Conservation (phyloP, 805 yeast species). For the Candida ortonii region DNA sequence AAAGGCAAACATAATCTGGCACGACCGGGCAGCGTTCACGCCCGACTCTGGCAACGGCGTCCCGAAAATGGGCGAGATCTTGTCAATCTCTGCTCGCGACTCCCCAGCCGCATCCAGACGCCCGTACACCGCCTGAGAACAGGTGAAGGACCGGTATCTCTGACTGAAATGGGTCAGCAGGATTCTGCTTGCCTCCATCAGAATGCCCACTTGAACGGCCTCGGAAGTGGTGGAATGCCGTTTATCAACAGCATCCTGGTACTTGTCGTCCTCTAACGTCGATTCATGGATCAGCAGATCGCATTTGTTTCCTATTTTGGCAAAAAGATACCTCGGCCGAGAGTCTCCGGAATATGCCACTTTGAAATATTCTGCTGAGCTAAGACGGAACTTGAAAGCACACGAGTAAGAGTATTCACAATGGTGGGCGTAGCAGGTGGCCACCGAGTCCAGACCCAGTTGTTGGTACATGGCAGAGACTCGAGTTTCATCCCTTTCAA, state of each 20-base stretch:
- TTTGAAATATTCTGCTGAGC: conserved; percentile 42
- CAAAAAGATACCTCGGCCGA: conserved; percentile 68
- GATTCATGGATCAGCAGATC: conserved; percentile 91
- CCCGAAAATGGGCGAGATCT: conserved; percentile 26
- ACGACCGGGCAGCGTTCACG: conserved; percentile 26
- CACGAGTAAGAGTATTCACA: conserved; percentile 80
- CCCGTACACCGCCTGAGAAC: conserved; percentile 25
- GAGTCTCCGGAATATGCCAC: conserved; percentile 95
- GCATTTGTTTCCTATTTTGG: conserved; percentile 57
- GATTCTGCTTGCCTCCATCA: conserved; percentile 69
- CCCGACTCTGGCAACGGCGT: conserved; percentile 4
- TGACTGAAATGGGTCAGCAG: conserved; percentile 92
- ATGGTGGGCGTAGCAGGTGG: conserved; percentile 77
- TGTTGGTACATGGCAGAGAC: conserved; percentile 36
- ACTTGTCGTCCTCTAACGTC: conserved; percentile 76
- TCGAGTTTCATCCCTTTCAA: conserved; percentile 2
- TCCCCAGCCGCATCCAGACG: conserved; percentile 10
- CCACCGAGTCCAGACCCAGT: conserved; percentile 42
- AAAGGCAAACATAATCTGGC: conserved; percentile 50
- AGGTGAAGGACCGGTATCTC: conserved; percentile 62
- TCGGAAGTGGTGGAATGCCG: conserved; percentile 87
- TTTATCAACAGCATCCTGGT: conserved; percentile 75
- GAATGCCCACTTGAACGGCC: conserved; percentile 66
- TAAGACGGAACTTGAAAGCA: conserved; percentile 45
- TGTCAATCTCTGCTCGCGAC: conserved; percentile 14